Conservation (phyloP, 495 filamentous ascomycete species). For the Hapsidospora chrysogenum region DNA sequence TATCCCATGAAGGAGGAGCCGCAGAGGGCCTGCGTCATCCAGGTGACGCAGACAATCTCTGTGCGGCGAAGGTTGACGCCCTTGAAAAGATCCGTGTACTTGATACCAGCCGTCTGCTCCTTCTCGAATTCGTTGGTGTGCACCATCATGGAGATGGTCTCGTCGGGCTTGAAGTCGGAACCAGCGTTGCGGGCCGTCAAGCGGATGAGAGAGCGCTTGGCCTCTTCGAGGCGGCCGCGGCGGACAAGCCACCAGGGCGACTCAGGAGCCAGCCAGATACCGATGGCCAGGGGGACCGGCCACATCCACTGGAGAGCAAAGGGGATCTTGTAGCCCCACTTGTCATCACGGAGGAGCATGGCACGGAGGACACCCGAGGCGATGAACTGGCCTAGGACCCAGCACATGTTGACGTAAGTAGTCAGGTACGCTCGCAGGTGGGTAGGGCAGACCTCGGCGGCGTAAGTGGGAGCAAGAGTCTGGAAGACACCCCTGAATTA, state of each 20-base stretch:
- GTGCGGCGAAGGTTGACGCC: constrained; percentile 49
- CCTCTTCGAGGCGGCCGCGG: constrained; percentile 26
- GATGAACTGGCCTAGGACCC: constrained; percentile 42
- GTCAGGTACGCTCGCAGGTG: constrained; percentile 43
- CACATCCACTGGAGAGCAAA: constrained; percentile 40
- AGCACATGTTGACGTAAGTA: constrained; percentile 52
- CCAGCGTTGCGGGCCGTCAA: constrained; percentile 29
- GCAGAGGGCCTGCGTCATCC: constrained; percentile 49
- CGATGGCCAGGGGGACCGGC: constrained; percentile 27
- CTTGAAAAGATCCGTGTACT: constrained; percentile 38
- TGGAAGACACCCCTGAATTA: no score
- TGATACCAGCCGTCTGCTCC: background rate
- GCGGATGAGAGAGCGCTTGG: constrained; percentile 21
- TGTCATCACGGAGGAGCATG: constrained; percentile 10
- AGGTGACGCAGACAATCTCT: constrained; percentile 44
- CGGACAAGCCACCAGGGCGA: constrained; percentile 32
- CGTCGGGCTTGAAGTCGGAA: background rate
- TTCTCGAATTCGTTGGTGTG: constrained; percentile 26
- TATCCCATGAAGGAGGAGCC: constrained; percentile 52
- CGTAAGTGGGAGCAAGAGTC: constrained; percentile 27
- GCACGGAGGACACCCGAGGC: constrained; percentile 28
- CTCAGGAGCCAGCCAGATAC: constrained; percentile 23
- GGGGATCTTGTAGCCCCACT: constrained; percentile 40
- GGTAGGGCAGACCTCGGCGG: constrained; percentile 44
- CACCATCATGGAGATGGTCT: constrained; percentile 13